Evolutionary conservation across 257 asterid species (phyloP).

Genomic region (Cordia subcordata): DNA sequence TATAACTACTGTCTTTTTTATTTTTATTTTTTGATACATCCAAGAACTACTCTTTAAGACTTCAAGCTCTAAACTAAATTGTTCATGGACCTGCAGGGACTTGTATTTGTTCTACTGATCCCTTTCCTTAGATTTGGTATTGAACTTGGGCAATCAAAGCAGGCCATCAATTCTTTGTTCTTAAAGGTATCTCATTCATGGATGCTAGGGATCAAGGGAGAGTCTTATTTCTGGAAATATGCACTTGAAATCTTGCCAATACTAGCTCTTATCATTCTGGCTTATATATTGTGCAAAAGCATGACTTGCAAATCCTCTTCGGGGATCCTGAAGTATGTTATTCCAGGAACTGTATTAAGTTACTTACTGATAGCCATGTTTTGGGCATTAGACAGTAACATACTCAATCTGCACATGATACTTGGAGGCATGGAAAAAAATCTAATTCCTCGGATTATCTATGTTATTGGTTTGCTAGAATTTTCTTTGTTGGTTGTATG

Average conservation of each 20-base stretch:
- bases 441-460: conserved; percentile 66
- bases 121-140: conserved; percentile 75
- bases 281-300: conserved; percentile 52
- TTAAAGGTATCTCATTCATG: conserved; percentile 47
- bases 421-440: conserved; percentile 33
- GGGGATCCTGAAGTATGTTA: conserved; percentile 57
- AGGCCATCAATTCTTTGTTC: conserved; percentile 46
- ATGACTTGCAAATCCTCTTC: conserved; percentile 28
- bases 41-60: too few relatives aligned
- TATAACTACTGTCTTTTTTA: not conserved
- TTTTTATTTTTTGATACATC: not conserved
- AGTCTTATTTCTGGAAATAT: conserved; percentile 48
- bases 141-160: conserved; percentile 55
- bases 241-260: conserved; percentile 53
- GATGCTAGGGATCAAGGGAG: conserved; percentile 39
- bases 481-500: conserved; percentile 38
- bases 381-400: conserved; percentile 58
- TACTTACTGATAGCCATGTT: conserved; percentile 51
- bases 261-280: conserved; percentile 52
- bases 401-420: conserved; percentile 27
- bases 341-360: conserved; percentile 44
- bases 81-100: conserved; percentile 45
- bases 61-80: too few relatives aligned
- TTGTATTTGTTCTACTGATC: conserved; percentile 59
- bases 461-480: conserved; percentile 71